These are phyloP conservation scores for Fusarium setosum DNA, from an alignment of 2,329 filamentous ascomycete species.

Conservation along the genomic window DNA sequence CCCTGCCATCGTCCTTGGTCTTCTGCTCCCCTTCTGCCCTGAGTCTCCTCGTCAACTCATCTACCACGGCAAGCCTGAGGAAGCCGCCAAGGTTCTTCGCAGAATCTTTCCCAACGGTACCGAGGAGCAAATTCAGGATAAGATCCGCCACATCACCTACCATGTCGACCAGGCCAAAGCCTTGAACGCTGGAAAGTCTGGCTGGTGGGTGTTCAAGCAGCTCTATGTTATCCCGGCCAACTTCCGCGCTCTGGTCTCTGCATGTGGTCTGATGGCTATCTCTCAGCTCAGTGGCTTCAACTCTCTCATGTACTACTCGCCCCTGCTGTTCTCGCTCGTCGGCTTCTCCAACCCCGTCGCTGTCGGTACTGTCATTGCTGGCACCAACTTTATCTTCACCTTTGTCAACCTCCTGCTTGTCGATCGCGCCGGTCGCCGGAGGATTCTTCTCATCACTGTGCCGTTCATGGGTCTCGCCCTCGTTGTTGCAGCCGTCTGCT, in stretches of 20 bases:
- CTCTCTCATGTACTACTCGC: conserved; percentile 62
- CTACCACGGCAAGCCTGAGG: conserved; percentile 53
- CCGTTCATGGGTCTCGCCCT: conserved; percentile 58
- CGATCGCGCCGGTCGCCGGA: conserved; percentile 57
- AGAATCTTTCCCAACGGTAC: conserved; percentile 56
- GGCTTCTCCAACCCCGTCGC: conserved; percentile 61
- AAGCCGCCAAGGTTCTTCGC: conserved; percentile 51
- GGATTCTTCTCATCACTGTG: conserved; percentile 55
- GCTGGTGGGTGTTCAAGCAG: conserved; percentile 56
- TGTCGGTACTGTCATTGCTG: conserved; percentile 57
- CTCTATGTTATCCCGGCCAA: conserved; percentile 57
- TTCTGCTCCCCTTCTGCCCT: conserved; percentile 58
- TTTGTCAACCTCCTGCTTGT: conserved; percentile 59
- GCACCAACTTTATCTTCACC: conserved; percentile 62
- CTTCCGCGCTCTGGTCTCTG: conserved; percentile 56
- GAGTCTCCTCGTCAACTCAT: conserved; percentile 61
- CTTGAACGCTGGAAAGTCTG: conserved; percentile 53
- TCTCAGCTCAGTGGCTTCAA: conserved; percentile 65
- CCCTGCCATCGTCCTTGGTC: conserved; percentile 57
- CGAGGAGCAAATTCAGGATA: conserved; percentile 55
- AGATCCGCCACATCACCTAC: conserved; percentile 53
- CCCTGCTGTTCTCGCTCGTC: conserved; percentile 60
- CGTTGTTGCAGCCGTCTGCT: conserved; percentile 55
- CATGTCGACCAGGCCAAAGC: conserved; percentile 53
- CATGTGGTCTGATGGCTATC: conserved; percentile 64